Evolutionary conservation across 208 protist species (phyloP), one percentile per base, ranked within the genome.

Genomic region (Wallacemonas sp.): DNA sequence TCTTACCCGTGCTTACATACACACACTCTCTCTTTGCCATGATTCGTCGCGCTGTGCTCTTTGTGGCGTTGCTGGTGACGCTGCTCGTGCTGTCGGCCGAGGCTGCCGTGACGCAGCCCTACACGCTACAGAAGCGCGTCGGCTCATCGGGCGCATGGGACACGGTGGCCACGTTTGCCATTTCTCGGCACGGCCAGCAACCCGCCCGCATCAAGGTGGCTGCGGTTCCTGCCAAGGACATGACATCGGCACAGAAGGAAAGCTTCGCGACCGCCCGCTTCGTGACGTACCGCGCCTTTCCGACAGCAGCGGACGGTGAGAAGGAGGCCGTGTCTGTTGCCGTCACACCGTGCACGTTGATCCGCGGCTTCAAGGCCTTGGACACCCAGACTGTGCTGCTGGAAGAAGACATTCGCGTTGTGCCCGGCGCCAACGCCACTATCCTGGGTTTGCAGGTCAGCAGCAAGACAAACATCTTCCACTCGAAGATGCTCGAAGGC

Each of bases 381-480:
- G 87, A 93, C 64, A 83, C 78, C 44, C 73, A 75, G 22, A 87
- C 81, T 5, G 74, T 96, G 27, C 55, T 89, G 57, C 71, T 96
- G 22, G 74, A 73, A 21, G 91, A 96, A 76, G 66, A 76, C 13
- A 58, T 96, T 17, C 61, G 66, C 22, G 65, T 93, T 26, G 78
- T 81, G 21, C 73, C 87, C 19, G 86, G 86, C n/a, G 53, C 64
- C 2, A 76, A 76, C 59, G 68, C 76, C 21, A 72, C 69, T 9
- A 58, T 93, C 17, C 8, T 86, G 4, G 88, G 91, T 1, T 68
- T 96, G 63, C 91, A 94, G 73, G 48, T 86, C 30, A 79, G 62
- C 50, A 87, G 84, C 61, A 73, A 84, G 38, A 89, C 86, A 22
- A 96, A 96, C 71, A 73, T 81, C 44, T 94, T 93, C 66, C 91